A percentile compares a stretch with the other conserved stretches of the same genome.
Conservation (phyloP, 352 stramenopile genomes). For the Phytophthora fragariaefolia region DNA sequence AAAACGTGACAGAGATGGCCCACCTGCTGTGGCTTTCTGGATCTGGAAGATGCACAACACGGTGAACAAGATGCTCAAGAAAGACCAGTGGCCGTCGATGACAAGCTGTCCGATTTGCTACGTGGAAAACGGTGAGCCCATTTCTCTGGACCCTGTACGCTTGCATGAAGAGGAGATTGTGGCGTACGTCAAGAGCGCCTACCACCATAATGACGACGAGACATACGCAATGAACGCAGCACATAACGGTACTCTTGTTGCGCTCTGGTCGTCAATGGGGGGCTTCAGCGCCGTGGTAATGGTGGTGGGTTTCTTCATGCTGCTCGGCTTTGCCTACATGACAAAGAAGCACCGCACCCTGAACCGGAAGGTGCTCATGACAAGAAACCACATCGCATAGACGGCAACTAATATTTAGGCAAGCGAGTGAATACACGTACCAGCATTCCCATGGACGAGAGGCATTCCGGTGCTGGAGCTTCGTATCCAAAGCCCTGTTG, state of each 20-base stretch:
- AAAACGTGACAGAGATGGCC: constrained; percentile 41
- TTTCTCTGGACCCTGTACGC: constrained; percentile 52
- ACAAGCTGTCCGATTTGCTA: constrained; percentile 66
- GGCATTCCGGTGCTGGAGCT: constrained; percentile 15
- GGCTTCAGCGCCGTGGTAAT: constrained; percentile 48
- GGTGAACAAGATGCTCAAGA: constrained; percentile 80
- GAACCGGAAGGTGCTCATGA: constrained; percentile 21
- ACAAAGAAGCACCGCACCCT: constrained; percentile 28
- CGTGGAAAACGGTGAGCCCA: constrained; percentile 49
- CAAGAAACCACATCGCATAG: constrained; percentile 33
- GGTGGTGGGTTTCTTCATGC: constrained; percentile 33
- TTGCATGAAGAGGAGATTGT: constrained; percentile 64
- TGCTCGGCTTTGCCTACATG: constrained; percentile 39
- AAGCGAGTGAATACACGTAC: constrained; percentile 1
- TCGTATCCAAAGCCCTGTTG: not conserved
- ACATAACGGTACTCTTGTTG: constrained; percentile 45
- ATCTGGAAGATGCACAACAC: constrained; percentile 88
- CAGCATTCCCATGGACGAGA: constrained; percentile 11
- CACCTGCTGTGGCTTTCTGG: constrained; percentile 64
- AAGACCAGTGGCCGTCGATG: constrained; percentile 69
- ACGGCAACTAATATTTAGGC: not conserved
- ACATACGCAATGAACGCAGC: constrained; percentile 56
- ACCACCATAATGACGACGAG: constrained; percentile 56
- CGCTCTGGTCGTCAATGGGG: constrained; percentile 48
- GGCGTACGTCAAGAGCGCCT: constrained; percentile 60